Base-by-base conservation (phyloP, 345 rosid species). In the Eucalyptus erythrocorys region DNA sequence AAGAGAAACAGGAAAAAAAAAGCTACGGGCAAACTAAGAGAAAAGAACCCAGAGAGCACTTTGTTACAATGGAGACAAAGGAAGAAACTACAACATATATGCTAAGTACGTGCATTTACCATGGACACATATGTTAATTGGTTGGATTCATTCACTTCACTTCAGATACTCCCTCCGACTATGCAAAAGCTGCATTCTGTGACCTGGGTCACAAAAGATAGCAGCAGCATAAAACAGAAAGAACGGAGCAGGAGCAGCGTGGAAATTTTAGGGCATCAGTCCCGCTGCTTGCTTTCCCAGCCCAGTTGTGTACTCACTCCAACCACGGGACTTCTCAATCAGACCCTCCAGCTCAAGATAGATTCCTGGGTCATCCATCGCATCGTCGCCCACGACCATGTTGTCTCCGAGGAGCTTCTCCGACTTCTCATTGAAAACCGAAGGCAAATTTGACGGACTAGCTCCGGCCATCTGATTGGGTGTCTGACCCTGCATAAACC, bases 321-420 rank as follows among this genome's bases (percentile, higher is more conserved):
- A 93, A 81, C 48, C 66, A 55, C 87, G 45, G 4, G 94, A 91
- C 91, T 91, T 93, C 61, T 91, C 91, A 48, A 89, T 76, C 91
- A 93, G 81, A 85, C 90, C 92, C 64, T 93, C 92, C 87, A 93
- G 76, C 79, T 93, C 94, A 30, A 91, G 89, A 87, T 90, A 92
- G 49, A 92, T 57, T 21, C 87, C 87, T 1, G 91, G 79, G 86
- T 92, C 91, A 57, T 34, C 6, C 26, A 4, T 37, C 43, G 26
- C 81, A 9, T 17, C 43, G 7, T 34, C 22, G 43, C 76, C 86
- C 21, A 68, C 50, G 6, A 85, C 88, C 45, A 47, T 80, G 50
- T 32, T 43, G 40, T 91, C 91, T 27, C 90, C 90, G 30, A 89
- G 61, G 66, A 87, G 81, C 16, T 59, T 88, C 85, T 90, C 93